Percentiles rank a stretch among this genome's conserved stretches.
Conservation (phyloP, 805 yeast genomes). For the Starmerella davenportii region DNA sequence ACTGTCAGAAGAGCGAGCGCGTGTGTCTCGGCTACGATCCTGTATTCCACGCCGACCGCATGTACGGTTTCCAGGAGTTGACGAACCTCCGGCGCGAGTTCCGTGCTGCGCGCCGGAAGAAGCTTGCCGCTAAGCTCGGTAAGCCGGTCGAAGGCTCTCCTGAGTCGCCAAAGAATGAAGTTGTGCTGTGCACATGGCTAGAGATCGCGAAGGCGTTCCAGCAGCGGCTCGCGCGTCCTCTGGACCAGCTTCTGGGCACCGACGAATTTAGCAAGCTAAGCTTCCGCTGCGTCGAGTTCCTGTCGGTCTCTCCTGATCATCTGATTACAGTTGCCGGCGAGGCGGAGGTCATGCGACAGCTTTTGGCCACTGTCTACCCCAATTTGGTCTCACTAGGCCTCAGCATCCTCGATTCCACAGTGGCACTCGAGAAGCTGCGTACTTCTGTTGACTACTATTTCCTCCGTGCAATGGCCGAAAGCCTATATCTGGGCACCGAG, state of each 20-base stretch:
- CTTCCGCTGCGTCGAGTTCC: constrained; percentile 6
- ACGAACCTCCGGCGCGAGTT: neutral
- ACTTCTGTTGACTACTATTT: constrained; percentile 21
- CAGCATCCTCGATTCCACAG: constrained; percentile 8
- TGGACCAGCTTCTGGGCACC: constrained; percentile 18
- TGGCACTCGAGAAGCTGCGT: constrained; percentile 21
- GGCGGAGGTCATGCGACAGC: constrained; percentile 21
- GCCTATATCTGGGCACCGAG: constrained; percentile 3
- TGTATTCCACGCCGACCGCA: constrained; percentile 15
- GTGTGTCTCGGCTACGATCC: constrained; percentile 52
- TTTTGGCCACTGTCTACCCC: constrained; percentile 16
- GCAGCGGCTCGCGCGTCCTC: constrained; percentile 14
- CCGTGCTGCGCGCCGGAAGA: neutral
- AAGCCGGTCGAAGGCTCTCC: neutral
- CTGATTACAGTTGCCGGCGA: constrained; percentile 18
- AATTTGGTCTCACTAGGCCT: constrained; percentile 6
- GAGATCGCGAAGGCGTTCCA: constrained; percentile 15
- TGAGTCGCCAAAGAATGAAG: neutral
- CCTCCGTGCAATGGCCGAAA: constrained; percentile 15
- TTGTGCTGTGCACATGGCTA: constrained; percentile 12
- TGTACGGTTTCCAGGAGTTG: constrained; percentile 4
- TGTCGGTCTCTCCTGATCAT: constrained; percentile 3
- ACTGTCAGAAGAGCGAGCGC: constrained; percentile 48
- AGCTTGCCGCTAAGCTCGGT: neutral
- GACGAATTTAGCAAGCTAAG: constrained; percentile 13